These are phyloP conservation scores for Penicillium olsonii DNA, from an alignment of 2,329 filamentous ascomycete genomes.

Conservation along the genomic window DNA sequence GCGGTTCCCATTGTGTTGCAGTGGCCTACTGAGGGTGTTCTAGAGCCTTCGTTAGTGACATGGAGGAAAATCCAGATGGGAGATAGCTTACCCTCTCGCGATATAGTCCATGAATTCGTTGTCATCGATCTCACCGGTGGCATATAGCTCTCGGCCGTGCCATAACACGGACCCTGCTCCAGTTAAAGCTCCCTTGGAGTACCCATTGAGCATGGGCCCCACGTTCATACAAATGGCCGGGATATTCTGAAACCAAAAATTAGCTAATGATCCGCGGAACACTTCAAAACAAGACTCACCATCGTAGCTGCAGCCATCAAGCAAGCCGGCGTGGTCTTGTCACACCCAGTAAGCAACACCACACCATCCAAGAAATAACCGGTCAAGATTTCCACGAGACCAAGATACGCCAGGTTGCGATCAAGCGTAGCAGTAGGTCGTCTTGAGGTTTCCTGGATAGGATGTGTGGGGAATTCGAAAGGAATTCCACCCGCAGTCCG, in stretches of 20 bases:
- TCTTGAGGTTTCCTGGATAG: slow-evolving; percentile 53
- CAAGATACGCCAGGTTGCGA: slow-evolving; percentile 52
- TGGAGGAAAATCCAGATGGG: neutral
- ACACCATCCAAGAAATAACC: slow-evolving; percentile 55
- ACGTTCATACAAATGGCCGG: slow-evolving; percentile 56
- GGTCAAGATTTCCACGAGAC: slow-evolving; percentile 51
- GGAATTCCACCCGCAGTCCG: slow-evolving; percentile 52
- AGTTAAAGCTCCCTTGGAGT: slow-evolving; percentile 42
- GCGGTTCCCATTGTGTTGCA: slow-evolving; percentile 59
- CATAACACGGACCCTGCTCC: slow-evolving; percentile 52
- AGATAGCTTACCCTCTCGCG: slow-evolving; percentile 36
- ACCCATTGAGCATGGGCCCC: slow-evolving; percentile 56
- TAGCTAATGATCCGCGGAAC: neutral
- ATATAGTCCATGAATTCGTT: slow-evolving; percentile 51
- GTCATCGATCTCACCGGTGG: slow-evolving; percentile 49
- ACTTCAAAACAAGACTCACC: slow-evolving; percentile 26
- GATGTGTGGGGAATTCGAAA: slow-evolving; percentile 56
- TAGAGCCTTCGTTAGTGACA: slow-evolving; percentile 14
- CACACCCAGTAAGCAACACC: slow-evolving; percentile 54
- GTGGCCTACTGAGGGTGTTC: slow-evolving; percentile 50
- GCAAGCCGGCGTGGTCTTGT: slow-evolving; percentile 55
- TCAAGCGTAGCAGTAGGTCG: slow-evolving; percentile 54
- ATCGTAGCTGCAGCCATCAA: slow-evolving; percentile 56
- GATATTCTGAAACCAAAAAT: slow-evolving; percentile 46
- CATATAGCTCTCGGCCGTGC: slow-evolving; percentile 52